Conservation (phyloP, 306 rosid species). For the Vigna mungo region DNA sequence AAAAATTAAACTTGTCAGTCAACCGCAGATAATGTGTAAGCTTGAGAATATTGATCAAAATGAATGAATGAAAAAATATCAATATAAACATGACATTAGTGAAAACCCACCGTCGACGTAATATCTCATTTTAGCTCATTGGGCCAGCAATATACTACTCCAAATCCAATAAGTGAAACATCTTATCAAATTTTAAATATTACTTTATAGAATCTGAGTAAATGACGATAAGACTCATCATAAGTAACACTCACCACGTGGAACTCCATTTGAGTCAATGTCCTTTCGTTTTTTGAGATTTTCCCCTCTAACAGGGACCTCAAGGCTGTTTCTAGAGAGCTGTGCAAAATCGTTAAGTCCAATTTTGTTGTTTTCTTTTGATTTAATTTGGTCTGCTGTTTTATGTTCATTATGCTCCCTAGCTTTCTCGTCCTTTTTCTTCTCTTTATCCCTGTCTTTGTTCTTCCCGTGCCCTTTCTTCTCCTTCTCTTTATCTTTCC, state of each 20-base stretch:
- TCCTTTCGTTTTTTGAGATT: slow-evolving; percentile 84
- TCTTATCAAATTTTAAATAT: slow-evolving; percentile 44
- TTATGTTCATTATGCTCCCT: slow-evolving; percentile 49
- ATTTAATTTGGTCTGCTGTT: slow-evolving; percentile 50
- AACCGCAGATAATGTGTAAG: slow-evolving; percentile 44
- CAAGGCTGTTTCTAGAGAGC: slow-evolving; percentile 54
- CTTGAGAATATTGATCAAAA: slow-evolving; percentile 35
- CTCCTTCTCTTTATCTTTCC: slow-evolving; percentile 73
- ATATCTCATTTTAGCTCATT: slow-evolving; percentile 31
- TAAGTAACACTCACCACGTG: slow-evolving; percentile 79
- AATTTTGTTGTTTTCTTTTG: slow-evolving; percentile 57
- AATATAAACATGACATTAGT: slow-evolving; percentile 37
- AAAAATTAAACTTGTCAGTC: slow-evolving; percentile 53
- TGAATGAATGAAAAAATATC: slow-evolving; percentile 15
- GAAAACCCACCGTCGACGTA: slow-evolving; percentile 44
- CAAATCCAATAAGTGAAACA: slow-evolving; percentile 47
- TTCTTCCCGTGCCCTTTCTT: slow-evolving; percentile 81
- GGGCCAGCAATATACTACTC: slow-evolving; percentile 43
- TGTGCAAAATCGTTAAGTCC: slow-evolving; percentile 54
- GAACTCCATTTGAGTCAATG: slow-evolving; percentile 78
- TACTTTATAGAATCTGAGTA: slow-evolving; percentile 41
- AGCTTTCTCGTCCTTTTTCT: slow-evolving; percentile 61
- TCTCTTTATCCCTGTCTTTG: slow-evolving; percentile 84
- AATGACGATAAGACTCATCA: slow-evolving; percentile 44
- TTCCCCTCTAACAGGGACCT: slow-evolving; percentile 53